Conservation (phyloP, 305 asterid genomes). For the Fraxinus albicans region DNA sequence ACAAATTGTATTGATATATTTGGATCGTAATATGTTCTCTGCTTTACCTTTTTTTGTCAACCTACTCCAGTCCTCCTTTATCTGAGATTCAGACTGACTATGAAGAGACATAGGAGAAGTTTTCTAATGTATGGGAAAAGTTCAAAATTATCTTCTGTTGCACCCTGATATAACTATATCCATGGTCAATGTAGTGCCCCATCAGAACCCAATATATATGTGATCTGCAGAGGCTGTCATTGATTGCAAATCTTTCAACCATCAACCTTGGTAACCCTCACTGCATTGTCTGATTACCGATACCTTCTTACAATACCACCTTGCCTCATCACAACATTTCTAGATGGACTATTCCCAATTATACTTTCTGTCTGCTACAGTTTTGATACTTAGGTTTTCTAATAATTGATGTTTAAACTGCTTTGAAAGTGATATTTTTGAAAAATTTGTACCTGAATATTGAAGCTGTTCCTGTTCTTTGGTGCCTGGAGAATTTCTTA, state of each 20-base stretch:
- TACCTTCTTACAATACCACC: not conserved
- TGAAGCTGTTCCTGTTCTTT: slow-evolving; percentile 2
- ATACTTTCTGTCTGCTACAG: not conserved
- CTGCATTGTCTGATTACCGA: not conserved
- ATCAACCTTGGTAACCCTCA: not conserved
- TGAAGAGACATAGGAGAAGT: not conserved
- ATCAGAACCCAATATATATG: not conserved
- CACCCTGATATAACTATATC: not conserved
- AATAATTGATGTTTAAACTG: not conserved
- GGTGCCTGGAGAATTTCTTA: not conserved
- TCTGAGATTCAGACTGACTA: not conserved
- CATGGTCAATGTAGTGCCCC: not conserved
- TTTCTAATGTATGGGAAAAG: not conserved
- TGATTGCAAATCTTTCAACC: not conserved
- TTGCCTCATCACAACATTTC: not conserved
- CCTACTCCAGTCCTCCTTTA: not conserved
- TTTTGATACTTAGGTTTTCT: not conserved
- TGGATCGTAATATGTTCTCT: not conserved
- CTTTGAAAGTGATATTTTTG: slow-evolving; percentile 1
- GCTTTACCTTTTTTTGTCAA: not conserved
- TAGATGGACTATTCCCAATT: not conserved
- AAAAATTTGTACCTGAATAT: slow-evolving; percentile 16
- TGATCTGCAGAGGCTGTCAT: not conserved
- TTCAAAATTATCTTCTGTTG: not conserved
- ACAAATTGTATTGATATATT: not conserved